Evolutionary conservation across 305 asterid species (phyloP), one percentile per base, ranked within the genome.

Genomic region (Fraxinus ornus): DNA sequence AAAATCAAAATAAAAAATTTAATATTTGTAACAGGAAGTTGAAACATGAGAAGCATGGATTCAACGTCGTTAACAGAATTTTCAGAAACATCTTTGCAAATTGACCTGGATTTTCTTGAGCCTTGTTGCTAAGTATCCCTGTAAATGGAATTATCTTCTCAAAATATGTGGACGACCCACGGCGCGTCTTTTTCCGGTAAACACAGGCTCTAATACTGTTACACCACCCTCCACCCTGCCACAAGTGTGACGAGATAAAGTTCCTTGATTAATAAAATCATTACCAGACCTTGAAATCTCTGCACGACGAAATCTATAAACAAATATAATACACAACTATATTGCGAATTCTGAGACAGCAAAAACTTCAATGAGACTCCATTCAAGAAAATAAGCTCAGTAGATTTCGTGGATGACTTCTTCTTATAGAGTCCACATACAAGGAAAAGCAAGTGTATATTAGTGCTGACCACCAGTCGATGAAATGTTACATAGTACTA

Each of bases 141-240:
- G 92, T 85, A 78, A 91, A 91, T 21, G 90, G 82, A 71, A 91
- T 64, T 74, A 84, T 84, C 77, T 76, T 91, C 78, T 91, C 93
- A 74, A 91, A 88, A 81, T 83, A 91, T 15, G 72, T 73, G 28
- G 95, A 91, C 7, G 93, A 91, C 47, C 93, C 95, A 44, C 90
- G 91, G 0, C 90, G 89, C 2, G 92, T 88, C 76, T 72, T 91
- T 76, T 90, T 91, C 78, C 92, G 92, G 87, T 83, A 90, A 83
- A 89, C 87, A 70, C 95, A 91, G 28, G 85, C 44, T 57, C 93
- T 85, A 70, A 89, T 81, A 82, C 76, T 89, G 83, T 89, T 91
- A 87, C 93, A 90, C 95, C 95, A 91, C 44, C 95, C 95, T 76
- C 95, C 95, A 19, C 95, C 95, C 94, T 91, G 86, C 64, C 84